Evolutionary conservation across 73 alveolate species (phyloP).

Genomic region (Durusdinium trenchii): DNA sequence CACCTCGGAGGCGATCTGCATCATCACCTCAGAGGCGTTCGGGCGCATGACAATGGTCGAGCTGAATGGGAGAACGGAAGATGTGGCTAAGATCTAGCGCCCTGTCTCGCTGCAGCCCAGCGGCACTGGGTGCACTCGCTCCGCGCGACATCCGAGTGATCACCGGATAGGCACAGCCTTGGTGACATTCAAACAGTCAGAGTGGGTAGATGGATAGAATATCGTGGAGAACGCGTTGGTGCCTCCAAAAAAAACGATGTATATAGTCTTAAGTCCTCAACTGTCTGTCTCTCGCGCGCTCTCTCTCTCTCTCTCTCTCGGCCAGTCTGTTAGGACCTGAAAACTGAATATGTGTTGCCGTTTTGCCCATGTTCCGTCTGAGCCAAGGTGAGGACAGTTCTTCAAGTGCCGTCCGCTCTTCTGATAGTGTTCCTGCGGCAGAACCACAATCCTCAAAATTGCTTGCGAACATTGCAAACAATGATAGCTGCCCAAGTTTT

Average conservation of each 20-base stretch:
- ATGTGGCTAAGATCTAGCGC: neutral
- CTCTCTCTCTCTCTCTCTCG: too few species aligned
- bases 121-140: constrained; percentile 73
- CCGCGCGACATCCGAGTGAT: constrained; percentile 91
- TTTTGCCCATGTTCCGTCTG: too few species aligned
- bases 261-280: too few species aligned
- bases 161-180: constrained; percentile 88
- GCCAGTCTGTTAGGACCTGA: too few species aligned
- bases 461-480: neutral
- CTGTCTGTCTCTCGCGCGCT: too few species aligned
- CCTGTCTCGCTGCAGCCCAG: neutral
- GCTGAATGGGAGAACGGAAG: neutral
- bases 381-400: constrained; percentile 14
- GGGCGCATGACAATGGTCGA: neutral
- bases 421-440: constrained; percentile 79
- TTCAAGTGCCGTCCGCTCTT: constrained; percentile 88
- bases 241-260: too few species aligned
- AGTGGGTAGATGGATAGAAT: too few species aligned
- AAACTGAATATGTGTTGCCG: too few species aligned
- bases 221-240: too few species aligned
- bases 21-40: constrained; percentile 22
- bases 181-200: neutral
- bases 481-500: neutral
- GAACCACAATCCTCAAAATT: neutral
- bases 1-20: constrained; percentile 79